Evolutionary conservation across 2,329 filamentous ascomycete genomes (phyloP).

Genomic region (Exophiala spinifera): DNA sequence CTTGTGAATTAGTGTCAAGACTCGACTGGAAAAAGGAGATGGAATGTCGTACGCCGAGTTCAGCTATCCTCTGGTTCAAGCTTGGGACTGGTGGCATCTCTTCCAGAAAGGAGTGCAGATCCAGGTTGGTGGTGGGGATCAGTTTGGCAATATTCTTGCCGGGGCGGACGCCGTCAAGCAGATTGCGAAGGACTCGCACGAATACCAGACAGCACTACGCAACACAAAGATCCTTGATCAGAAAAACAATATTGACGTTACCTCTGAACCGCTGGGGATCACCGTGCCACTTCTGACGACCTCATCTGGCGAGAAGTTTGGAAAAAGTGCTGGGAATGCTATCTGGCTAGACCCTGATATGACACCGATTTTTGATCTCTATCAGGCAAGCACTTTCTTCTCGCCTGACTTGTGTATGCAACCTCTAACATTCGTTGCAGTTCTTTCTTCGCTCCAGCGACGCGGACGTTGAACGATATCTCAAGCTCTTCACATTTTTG

Average conservation of each 20-base stretch:
- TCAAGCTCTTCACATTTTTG: conserved; percentile 89
- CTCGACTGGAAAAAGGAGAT: conserved; percentile 76
- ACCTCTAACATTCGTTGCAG: conserved; percentile 39
- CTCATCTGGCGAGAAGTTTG: conserved; percentile 81
- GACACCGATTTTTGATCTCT: conserved; percentile 81
- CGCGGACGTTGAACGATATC: conserved; percentile 71
- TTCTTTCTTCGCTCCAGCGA: conserved; percentile 85
- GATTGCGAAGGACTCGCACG: conserved; percentile 58
- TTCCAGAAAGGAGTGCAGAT: conserved; percentile 70
- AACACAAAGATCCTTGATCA: conserved; percentile 15
- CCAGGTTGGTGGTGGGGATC: conserved; percentile 92
- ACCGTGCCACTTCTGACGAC: conserved; percentile 89
- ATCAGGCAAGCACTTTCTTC: conserved; percentile 53
- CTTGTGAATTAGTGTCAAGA: conserved; percentile 60
- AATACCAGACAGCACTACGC: conserved; percentile 32
- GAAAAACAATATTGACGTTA: conserved; percentile 27
- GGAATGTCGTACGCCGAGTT: conserved; percentile 96
- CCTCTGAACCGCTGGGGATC: conserved; percentile 68
- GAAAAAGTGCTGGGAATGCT: conserved; percentile 91
- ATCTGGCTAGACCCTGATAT: conserved; percentile 83
- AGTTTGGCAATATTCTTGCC: conserved; percentile 92
- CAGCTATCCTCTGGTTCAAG: conserved; percentile 86
- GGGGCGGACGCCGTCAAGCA: conserved; percentile 82
- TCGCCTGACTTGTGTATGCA: not conserved
- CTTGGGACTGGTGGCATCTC: conserved; percentile 94